Evolutionary conservation across 257 asterid species (phyloP), one percentile per base, ranked within the genome.

Genomic region (Solanum chiquidenum): DNA sequence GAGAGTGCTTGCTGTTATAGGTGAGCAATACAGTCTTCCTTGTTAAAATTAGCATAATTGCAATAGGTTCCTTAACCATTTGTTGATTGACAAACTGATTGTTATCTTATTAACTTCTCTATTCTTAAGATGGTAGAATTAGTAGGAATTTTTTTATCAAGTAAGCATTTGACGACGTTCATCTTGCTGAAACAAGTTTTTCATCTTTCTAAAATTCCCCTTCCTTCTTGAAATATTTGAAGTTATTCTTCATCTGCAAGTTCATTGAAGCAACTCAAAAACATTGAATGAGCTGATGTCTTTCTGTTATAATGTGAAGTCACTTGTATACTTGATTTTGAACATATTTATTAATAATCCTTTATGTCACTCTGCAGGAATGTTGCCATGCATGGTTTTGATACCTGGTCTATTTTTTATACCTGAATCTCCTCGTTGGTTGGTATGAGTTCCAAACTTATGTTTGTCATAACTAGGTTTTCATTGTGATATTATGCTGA

Each of bases 401-500:
- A 93, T 96, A 83, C 99, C 98, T 84, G 96, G 98, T 83, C 97
- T 96, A 80, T 96, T 96, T 90, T 96, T 96, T 64, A 93, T 96
- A 87, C 98, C 98, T n/a, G 99, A 96, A 84, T 95, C 99, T 88
- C 99, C 99, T 89, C 98, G 98, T 92, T 96, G 99, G 98, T 92
- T 96, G 99, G 99, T 95, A 94, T 73, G 93, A 90, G 71, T 87
- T 79, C 62, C 90, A 87, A 83, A 85, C 91, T 88, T 62, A 58
- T 88, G 84, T 83, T 86, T 55, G 44, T 9, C 69, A 82, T 34
- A 46, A 31, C 13, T 87, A 82, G 55, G 87, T 83, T 62, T 69
- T 27, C 85, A 46, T 55, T 87, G 27, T 87, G 52, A 29, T 68
- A 83, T 72, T 60, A 49, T 80, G 29, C 68, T 46, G 85, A 80